These are phyloP conservation scores for Dionaea muscipula DNA, from an alignment of 179 eudicot genomes.

Conservation along the genomic window DNA sequence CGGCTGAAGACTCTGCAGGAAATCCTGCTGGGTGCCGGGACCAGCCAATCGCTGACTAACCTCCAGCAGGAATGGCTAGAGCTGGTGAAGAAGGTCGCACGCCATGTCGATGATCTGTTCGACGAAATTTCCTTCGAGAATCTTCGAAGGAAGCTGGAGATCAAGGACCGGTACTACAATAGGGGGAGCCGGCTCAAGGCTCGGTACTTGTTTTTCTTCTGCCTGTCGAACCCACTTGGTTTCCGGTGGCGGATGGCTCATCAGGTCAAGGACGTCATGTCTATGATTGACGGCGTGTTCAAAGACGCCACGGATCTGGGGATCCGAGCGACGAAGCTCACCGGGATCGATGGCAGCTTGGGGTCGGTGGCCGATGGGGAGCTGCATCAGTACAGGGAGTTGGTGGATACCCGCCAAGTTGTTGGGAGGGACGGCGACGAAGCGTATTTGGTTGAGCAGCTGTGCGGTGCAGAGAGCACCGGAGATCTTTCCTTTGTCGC, in stretches of 20 bases:
- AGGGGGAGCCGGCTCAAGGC: background rate
- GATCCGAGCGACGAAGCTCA: constrained; percentile 5
- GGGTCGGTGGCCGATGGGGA: background rate
- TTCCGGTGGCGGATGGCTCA: constrained; percentile 8
- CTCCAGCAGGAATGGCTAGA: constrained; percentile 10
- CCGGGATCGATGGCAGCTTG: background rate
- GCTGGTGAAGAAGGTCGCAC: constrained; percentile 11
- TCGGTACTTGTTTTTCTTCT: background rate
- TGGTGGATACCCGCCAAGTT: constrained; percentile 8
- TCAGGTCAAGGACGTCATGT: constrained; percentile 3
- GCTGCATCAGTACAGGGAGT: constrained; percentile 3
- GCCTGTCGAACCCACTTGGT: background rate
- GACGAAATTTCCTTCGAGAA: constrained; percentile 11
- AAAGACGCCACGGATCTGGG: constrained; percentile 13
- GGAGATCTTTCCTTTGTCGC: constrained; percentile 8
- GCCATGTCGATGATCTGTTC: constrained; percentile 15
- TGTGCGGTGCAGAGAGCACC: background rate
- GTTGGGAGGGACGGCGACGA: constrained; percentile 14
- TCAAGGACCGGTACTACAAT: background rate
- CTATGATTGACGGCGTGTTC: background rate
- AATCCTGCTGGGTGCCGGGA: background rate
- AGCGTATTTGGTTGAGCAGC: constrained; percentile 1
- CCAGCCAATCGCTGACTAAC: background rate
- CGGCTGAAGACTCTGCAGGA: background rate
- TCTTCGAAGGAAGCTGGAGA: background rate